Percentiles rank a stretch among this genome's conserved stretches.
Conservation (phyloP, 352 stramenopile species). For the Aphanomyces astaci region DNA sequence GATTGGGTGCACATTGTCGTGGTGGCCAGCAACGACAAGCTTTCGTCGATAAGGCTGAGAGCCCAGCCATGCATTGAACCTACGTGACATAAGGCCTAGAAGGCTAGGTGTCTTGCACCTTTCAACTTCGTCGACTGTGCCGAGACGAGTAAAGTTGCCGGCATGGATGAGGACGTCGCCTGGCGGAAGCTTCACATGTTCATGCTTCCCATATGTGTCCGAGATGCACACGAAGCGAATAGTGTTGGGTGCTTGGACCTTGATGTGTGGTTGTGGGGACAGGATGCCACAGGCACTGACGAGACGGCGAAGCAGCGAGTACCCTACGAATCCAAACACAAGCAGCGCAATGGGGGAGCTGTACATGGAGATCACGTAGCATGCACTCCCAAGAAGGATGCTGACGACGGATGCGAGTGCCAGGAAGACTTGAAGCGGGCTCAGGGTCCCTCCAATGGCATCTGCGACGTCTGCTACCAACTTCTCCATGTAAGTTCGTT, state of each 20-base stretch:
- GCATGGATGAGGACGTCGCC: slow-evolving; percentile 87
- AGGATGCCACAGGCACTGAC: neutral
- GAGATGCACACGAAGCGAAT: slow-evolving; percentile 76
- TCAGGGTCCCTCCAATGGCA: slow-evolving; percentile 38
- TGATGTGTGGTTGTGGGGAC: neutral
- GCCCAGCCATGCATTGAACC: slow-evolving; percentile 78
- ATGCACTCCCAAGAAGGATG: neutral
- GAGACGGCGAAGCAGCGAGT: neutral
- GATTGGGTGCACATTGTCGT: slow-evolving; percentile 49
- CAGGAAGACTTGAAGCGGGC: slow-evolving; percentile 39
- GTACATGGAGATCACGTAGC: neutral
- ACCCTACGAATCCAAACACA: slow-evolving; percentile 3
- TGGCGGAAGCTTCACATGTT: slow-evolving; percentile 45
- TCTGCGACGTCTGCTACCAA: too few species aligned
- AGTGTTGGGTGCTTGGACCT: slow-evolving; percentile 29
- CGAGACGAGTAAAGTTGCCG: slow-evolving; percentile 83
- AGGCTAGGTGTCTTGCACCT: too few species aligned
- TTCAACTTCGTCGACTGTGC: slow-evolving; percentile 51
- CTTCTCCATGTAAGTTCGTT: too few species aligned
- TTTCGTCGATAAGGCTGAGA: slow-evolving; percentile 60
- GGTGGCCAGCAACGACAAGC: slow-evolving; percentile 72
- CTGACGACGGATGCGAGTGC: neutral
- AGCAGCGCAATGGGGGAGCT: slow-evolving; percentile 14
- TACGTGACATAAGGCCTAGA: slow-evolving; percentile 21
- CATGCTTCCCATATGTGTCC: slow-evolving; percentile 65